Percentiles rank a stretch among this genome's conserved stretches.
Evolutionary conservation across 2,329 filamentous ascomycete genomes (phyloP).

Genomic region (Ascochyta lentis): DNA sequence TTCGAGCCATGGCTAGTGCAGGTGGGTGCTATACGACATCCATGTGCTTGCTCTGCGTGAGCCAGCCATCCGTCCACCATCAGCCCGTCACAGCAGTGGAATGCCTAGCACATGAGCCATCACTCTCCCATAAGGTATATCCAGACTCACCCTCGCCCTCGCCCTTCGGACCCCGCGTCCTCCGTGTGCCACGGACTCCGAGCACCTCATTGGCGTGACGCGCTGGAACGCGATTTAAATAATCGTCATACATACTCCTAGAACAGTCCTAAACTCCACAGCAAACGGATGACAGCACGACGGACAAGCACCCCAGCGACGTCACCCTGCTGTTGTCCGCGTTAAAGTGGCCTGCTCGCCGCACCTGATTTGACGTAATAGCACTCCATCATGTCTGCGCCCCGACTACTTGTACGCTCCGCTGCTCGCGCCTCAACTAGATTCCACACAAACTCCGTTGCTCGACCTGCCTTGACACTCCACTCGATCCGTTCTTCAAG

Average conservation of each 20-base stretch:
- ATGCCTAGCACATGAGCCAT: too few relatives aligned
- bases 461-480: constrained; percentile 11
- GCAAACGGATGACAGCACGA: constrained; percentile 17
- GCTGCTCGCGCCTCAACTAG: constrained; percentile 6
- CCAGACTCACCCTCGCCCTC: too few relatives aligned
- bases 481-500: constrained; percentile 2
- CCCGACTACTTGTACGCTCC: constrained; percentile 26
- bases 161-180: too few relatives aligned
- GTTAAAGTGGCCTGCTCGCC: constrained; percentile 2
- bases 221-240: constrained; percentile 19
- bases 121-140: too few relatives aligned
- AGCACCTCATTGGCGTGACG: constrained; percentile 24
- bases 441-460: neutral
- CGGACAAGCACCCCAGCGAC: constrained; percentile 20
- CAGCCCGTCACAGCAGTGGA: too few relatives aligned
- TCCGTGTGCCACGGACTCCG: neutral
- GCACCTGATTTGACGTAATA: constrained; percentile 12
- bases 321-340: constrained; percentile 24
- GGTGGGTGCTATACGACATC: too few relatives aligned
- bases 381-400: constrained; percentile 22
- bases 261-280: constrained; percentile 17
- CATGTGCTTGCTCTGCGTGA: too few relatives aligned
- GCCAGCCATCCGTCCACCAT: too few relatives aligned
- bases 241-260: constrained; percentile 35
- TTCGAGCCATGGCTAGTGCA: too few relatives aligned